Evolutionary conservation across 164 flowering plant genomes (phyloP), one percentile per base, ranked within the genome.

Genomic region (Hamamelis virginiana): DNA sequence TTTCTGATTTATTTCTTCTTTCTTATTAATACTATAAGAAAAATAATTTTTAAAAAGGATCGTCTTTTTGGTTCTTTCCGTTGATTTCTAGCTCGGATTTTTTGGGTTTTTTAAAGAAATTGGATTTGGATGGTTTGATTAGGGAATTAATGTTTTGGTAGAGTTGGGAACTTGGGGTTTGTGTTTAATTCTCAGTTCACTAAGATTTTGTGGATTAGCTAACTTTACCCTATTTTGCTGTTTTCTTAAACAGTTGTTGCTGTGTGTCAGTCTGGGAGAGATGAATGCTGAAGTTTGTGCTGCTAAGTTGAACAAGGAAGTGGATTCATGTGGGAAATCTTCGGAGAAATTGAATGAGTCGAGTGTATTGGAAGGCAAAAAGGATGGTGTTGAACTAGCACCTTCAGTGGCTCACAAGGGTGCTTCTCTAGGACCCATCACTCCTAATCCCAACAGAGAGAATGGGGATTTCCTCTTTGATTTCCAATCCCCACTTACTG

Each of bases 371-470:
- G 70, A 67, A 60, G 55, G 16, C 46, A 53, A 68, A 25, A 71
- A 74, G 15, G 65, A 8, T 33, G 53, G 5, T 51, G 52, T 19
- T 68, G 66, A 76, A 53, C 28, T n/a, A n/a, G n/a, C n/a, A 46
- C 8, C 65, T n/a, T 23, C 27, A 16, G 38, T 8, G 43, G 59
- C 28, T 41, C 57, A 59, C 8, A 65, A 27, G 41, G 60, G 38
- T 47, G 64, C 62, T 28, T n/a, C 67, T 58, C 67, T 78, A 11
- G 81, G 72, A 10, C 89, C 89, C 3, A 64, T 63, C 9, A 86
- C 90, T 55, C 90, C 87, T 22, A 74, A 64, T 74, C 26, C 71
- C 0, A 67, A 64, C 11, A 76, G 74, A 65, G 83, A 78, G 64
- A 78, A 65, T 56, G 79, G 73, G 41, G 84, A 80, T 62, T 55